These are phyloP conservation scores for Psidium guajava DNA, from an alignment of 345 rosid genomes.

Conservation along the genomic window DNA sequence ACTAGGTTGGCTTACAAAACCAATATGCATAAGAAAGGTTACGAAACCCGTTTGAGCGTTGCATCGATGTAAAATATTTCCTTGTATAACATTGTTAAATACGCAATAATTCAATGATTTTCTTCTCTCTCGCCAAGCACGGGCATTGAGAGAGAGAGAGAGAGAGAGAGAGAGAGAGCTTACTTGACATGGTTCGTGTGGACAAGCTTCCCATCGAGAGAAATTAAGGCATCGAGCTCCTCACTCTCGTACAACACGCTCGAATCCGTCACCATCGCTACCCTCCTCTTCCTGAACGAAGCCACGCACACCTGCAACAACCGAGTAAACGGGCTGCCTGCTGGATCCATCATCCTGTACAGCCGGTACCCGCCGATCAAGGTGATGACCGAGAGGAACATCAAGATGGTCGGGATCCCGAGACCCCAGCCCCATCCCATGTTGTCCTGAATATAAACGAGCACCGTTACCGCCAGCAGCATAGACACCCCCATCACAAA, in stretches of 20 bases:
- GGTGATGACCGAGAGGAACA: constrained; percentile 53
- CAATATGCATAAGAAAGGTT: neutral
- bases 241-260: constrained; percentile 42
- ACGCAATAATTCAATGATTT: neutral
- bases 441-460: constrained; percentile 63
- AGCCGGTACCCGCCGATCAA: constrained; percentile 46
- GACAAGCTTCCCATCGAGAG: constrained; percentile 44
- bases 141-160: neutral
- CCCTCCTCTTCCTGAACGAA: constrained; percentile 55
- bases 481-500: constrained; percentile 68
- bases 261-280: constrained; percentile 29
- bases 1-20: neutral
- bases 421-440: constrained; percentile 83
- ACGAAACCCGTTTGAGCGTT: neutral
- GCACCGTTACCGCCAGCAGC: constrained; percentile 53
- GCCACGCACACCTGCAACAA: constrained; percentile 64
- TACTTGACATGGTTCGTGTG: constrained; percentile 57
- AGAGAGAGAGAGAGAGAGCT: neutral
- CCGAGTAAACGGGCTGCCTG: constrained; percentile 82
- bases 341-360: constrained; percentile 61
- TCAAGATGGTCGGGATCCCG: constrained; percentile 64
- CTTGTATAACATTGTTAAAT: neutral
- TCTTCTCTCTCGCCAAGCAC: neutral
- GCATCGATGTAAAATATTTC: neutral
- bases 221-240: constrained; percentile 69